Percentiles rank a stretch among this genome's conserved stretches.
Conservation (phyloP, 1,139 yeast species). For the Suhomyces panamericanus region DNA sequence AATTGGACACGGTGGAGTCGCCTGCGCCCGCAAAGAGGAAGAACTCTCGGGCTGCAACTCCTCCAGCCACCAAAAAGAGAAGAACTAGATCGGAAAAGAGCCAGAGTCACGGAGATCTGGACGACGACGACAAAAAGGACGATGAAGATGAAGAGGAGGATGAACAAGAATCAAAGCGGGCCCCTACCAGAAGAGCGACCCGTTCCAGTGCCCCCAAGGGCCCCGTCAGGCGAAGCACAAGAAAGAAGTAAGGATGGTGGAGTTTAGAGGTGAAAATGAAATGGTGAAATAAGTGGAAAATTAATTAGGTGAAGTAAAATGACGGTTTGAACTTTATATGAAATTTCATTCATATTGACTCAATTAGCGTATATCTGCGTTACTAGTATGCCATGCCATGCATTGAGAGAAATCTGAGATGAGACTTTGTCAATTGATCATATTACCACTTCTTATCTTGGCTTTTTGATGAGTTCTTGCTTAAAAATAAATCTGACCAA, state of each 20-base stretch:
- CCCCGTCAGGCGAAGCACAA: slow-evolving; percentile 29
- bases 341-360: too few species aligned
- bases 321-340: too few species aligned
- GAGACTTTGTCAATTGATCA: too few species aligned
- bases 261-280: not conserved
- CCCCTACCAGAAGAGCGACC: slow-evolving; percentile 25
- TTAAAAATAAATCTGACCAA: too few species aligned
- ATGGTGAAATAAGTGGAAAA: not conserved
- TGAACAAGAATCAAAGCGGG: slow-evolving; percentile 9
- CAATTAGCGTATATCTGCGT: too few species aligned
- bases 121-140: slow-evolving; percentile 5
- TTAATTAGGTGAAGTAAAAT: too few species aligned
- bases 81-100: slow-evolving; percentile 31
- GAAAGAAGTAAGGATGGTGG: slow-evolving; percentile 22
- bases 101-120: slow-evolving; percentile 14
- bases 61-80: slow-evolving; percentile 19
- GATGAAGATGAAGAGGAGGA: slow-evolving; percentile 12
- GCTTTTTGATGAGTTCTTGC: too few species aligned
- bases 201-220: slow-evolving; percentile 22
- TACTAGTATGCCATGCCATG: too few species aligned
- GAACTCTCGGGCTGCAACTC: slow-evolving; percentile 14
- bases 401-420: too few species aligned
- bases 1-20: slow-evolving; percentile 21
- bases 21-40: slow-evolving; percentile 14
- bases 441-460: too few species aligned